phyloP scores from a whole-genome alignment of 116 monocot genomes.

The Iris pallida region DNA sequence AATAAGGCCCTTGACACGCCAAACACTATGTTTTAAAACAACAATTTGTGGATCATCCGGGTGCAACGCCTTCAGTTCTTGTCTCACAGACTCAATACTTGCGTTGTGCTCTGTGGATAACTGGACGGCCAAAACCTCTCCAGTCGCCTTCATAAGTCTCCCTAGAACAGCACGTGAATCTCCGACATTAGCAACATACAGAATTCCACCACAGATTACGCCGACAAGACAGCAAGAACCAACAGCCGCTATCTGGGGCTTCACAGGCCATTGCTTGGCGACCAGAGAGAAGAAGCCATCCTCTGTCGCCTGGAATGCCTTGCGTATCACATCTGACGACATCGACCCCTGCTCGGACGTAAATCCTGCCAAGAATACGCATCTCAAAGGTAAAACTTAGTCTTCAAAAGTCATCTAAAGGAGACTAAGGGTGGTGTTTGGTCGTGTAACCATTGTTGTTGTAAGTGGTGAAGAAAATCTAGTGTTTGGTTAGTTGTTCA shows the following conservation, averaged over 20 bases:
- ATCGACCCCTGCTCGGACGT: conserved; percentile 16
- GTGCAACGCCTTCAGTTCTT: conserved; percentile 17
- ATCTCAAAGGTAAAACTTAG: neutral
- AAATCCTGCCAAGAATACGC: conserved; percentile 12
- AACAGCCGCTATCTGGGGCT: conserved; percentile 50
- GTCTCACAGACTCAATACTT: conserved; percentile 23
- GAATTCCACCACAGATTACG: conserved; percentile 39
- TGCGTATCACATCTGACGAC: conserved; percentile 23
- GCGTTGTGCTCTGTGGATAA: conserved; percentile 28
- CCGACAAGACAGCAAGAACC: conserved; percentile 67
- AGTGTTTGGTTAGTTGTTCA: too few relatives aligned
- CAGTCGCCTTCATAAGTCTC: conserved; percentile 22
- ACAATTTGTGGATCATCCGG: conserved; percentile 28
- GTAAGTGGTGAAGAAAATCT: too few relatives aligned
- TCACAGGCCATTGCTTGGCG: conserved; percentile 18
- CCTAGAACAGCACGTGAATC: conserved; percentile 25
- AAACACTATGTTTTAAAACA: conserved; percentile 26
- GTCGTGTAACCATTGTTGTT: too few relatives aligned
- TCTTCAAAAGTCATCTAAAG: too few relatives aligned
- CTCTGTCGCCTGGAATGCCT: conserved; percentile 27
- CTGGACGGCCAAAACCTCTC: conserved; percentile 26
- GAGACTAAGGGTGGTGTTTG: too few relatives aligned
- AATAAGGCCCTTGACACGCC: conserved; percentile 32
- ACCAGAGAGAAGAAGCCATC: conserved; percentile 27
- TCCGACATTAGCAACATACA: conserved; percentile 52